Evolutionary conservation across 2,329 filamentous ascomycete genomes (phyloP).

Genomic region (Clonostachys byssicola): DNA sequence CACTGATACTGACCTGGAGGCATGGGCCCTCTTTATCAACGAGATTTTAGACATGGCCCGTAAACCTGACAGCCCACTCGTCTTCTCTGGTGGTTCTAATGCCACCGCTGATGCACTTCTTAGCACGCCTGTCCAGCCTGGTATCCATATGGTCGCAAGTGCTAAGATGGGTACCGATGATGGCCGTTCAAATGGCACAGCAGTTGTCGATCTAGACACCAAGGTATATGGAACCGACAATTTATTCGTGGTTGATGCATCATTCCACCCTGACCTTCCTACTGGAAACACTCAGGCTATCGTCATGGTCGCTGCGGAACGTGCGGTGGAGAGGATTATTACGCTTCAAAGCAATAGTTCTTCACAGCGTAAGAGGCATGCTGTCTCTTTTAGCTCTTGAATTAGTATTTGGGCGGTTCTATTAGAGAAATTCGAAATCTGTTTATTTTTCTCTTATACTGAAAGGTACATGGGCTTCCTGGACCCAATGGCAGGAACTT

Average conservation of each 20-base stretch:
- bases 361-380: too few species aligned
- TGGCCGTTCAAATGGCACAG: conserved; percentile 9
- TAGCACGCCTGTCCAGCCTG: conserved; percentile 5
- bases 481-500: too few species aligned
- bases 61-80: conserved; percentile 10
- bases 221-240: conserved; percentile 21
- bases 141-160: conserved; percentile 21
- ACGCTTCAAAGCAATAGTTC: too few species aligned
- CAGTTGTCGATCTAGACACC: conserved; percentile 20
- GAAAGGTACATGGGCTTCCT: too few species aligned
- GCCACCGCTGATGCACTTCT: conserved; percentile 14
- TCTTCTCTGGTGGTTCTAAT: conserved; percentile 8
- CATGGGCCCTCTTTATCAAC: conserved; percentile 15
- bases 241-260: conserved; percentile 20
- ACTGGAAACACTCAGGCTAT: conserved; percentile 16
- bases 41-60: conserved; percentile 15
- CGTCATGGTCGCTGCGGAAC: conserved; percentile 17
- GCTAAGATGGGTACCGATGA: conserved; percentile 22
- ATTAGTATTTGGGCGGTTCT: too few species aligned
- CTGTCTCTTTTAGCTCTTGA: too few species aligned
- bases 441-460: too few species aligned
- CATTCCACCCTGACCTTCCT: conserved; percentile 20
- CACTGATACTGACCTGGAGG: conserved; percentile 19
- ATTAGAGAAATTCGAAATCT: rapidly evolving
- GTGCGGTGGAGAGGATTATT: conserved; percentile 15